Evolutionary conservation across 1,284 basidiomycete genomes (phyloP).

Genomic region (Neonothopanus nambi): DNA sequence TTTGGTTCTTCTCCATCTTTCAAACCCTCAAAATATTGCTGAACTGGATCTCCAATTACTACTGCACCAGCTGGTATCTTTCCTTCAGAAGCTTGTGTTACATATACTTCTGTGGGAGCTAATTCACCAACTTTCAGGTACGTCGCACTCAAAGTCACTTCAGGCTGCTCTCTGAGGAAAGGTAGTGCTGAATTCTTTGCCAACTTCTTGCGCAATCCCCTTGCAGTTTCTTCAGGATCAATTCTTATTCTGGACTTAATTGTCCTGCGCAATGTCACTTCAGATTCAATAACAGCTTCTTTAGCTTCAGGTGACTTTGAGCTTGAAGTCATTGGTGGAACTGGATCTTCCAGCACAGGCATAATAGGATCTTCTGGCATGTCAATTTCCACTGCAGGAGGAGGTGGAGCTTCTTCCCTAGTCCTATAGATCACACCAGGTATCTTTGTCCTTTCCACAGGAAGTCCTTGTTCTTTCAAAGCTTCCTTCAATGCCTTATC

Average conservation of each 20-base stretch:
- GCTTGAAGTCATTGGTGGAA: too few species aligned
- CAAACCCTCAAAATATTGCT: constrained; percentile 16
- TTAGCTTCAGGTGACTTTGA: too few species aligned
- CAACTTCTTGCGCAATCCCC: too few species aligned
- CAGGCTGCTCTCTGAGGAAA: not conserved
- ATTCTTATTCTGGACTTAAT: not conserved
- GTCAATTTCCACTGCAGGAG: not conserved
- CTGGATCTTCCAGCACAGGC: too few species aligned
- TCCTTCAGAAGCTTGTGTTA: not conserved
- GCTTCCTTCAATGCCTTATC: not conserved
- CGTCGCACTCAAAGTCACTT: not conserved
- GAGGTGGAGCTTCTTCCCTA: not conserved
- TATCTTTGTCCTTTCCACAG: not conserved
- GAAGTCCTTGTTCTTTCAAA: not conserved
- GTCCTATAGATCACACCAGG: not conserved
- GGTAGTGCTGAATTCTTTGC: not conserved
- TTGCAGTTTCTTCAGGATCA: not conserved
- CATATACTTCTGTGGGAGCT: too few species aligned
- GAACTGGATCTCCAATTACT: constrained; percentile 11
- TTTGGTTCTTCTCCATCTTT: constrained; percentile 12
- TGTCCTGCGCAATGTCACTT: not conserved
- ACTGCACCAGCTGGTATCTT: constrained; percentile 27
- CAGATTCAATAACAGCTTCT: not conserved
- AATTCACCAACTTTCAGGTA: too few species aligned
- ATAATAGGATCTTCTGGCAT: too few species aligned